phyloP scores from a whole-genome alignment of 441 rosid species.

The Euphorbia neoarborescens region DNA sequence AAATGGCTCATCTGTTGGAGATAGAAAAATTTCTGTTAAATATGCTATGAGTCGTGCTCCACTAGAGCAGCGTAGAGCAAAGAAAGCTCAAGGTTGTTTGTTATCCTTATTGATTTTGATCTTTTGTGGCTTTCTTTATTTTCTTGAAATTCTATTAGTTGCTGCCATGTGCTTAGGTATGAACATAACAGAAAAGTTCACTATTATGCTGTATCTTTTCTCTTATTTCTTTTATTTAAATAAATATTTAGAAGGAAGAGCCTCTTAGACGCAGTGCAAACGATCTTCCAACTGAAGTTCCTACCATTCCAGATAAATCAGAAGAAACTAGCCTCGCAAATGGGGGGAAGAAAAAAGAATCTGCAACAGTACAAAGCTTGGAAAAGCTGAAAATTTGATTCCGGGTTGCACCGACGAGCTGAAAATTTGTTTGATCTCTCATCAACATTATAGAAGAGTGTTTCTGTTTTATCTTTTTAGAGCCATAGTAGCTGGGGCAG shows the following conservation, averaged over 20 bases:
- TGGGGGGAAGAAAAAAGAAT: conserved; percentile 22
- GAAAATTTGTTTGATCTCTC: too few species aligned
- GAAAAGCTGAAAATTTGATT: conserved; percentile 53
- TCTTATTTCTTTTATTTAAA: neutral
- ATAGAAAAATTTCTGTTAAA: conserved; percentile 74
- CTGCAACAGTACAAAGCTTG: conserved; percentile 35
- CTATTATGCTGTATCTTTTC: conserved; percentile 7
- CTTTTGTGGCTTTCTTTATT: neutral
- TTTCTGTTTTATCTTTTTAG: too few species aligned
- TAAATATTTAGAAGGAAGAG: conserved; percentile 15
- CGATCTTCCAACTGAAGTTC: conserved; percentile 20
- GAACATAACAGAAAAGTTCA: neutral
- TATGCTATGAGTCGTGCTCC: conserved; percentile 76
- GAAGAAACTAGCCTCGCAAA: conserved; percentile 29
- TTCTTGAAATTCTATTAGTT: neutral
- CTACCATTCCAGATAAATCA: conserved; percentile 6
- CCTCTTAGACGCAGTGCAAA: conserved; percentile 13
- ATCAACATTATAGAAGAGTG: too few species aligned
- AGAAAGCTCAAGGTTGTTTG: conserved; percentile 50
- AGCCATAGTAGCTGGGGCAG: too few species aligned
- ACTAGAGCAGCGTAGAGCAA: conserved; percentile 59
- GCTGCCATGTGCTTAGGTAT: neutral
- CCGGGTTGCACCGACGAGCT: too few species aligned
- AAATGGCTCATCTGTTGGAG: conserved; percentile 60
- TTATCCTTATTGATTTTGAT: conserved; percentile 11